Evolutionary conservation across 1,284 basidiomycete genomes (phyloP).

Genomic region (Athelia sp.): DNA sequence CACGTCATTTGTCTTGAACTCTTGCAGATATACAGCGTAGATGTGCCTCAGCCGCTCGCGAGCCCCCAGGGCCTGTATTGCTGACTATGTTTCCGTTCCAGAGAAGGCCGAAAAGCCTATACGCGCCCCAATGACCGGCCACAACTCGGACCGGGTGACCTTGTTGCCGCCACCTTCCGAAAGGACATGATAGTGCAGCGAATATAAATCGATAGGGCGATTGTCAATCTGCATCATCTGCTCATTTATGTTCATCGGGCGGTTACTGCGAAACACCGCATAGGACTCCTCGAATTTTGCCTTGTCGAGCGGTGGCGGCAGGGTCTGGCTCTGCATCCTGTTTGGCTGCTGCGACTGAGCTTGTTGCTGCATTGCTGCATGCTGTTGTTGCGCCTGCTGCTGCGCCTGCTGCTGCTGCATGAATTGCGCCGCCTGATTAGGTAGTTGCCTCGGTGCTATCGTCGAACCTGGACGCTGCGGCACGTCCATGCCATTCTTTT

Average conservation of each 20-base stretch:
- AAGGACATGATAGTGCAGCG: conserved; percentile 53
- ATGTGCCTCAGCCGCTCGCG: conserved; percentile 54
- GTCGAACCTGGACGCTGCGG: conserved; percentile 22
- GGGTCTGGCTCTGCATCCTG: background rate
- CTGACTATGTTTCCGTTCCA: conserved; percentile 47
- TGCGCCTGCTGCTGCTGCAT: too few relatives aligned
- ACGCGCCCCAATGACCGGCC: conserved; percentile 60
- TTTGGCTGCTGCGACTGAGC: conserved; percentile 1
- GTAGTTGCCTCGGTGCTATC: conserved; percentile 13
- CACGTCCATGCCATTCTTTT: conserved; percentile 19
- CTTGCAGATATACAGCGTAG: conserved; percentile 52
- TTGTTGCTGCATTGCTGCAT: conserved; percentile 1
- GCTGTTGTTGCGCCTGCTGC: too few relatives aligned
- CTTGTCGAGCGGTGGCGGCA: conserved; percentile 38
- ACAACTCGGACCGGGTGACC: conserved; percentile 48
- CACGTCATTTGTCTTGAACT: conserved; percentile 56
- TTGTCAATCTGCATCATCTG: too few relatives aligned
- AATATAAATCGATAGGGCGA: conserved; percentile 58
- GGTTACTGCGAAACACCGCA: conserved; percentile 38
- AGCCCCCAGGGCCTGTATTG: conserved; percentile 50
- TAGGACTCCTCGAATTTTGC: conserved; percentile 44
- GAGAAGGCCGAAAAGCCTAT: conserved; percentile 62
- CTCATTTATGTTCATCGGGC: conserved; percentile 33
- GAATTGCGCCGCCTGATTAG: conserved; percentile 16
- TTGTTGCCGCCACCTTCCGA: conserved; percentile 44